Evolutionary conservation across 1,139 yeast species (phyloP).

Genomic region (Taiozyma sp.): DNA sequence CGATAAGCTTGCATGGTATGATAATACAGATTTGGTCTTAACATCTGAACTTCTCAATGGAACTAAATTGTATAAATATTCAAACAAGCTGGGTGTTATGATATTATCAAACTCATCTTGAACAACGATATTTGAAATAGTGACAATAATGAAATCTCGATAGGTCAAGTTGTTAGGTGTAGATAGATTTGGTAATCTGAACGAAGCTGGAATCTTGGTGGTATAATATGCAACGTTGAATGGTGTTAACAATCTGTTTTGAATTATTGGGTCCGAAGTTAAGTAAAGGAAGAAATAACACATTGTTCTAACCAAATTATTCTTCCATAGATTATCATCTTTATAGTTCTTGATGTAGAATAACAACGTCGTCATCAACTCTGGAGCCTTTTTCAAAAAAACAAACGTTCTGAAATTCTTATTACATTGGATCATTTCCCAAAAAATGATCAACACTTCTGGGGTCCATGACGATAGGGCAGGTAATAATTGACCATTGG

Average conservation of each 20-base stretch:
- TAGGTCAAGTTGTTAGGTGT: slow-evolving; percentile 35
- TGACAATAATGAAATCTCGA: slow-evolving; percentile 58
- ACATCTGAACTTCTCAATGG: slow-evolving; percentile 35
- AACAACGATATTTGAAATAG: slow-evolving; percentile 39
- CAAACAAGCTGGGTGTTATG: slow-evolving; percentile 45
- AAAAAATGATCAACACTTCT: slow-evolving; percentile 57
- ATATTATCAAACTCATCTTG: slow-evolving; percentile 31
- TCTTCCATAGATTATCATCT: slow-evolving; percentile 33
- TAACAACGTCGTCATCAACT: slow-evolving; percentile 48
- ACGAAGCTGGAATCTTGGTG: slow-evolving; percentile 44
- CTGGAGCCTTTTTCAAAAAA: slow-evolving; percentile 45
- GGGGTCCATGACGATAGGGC: slow-evolving; percentile 46
- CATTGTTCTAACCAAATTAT: slow-evolving; percentile 51
- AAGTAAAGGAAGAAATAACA: slow-evolving; percentile 58
- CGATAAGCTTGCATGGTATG: slow-evolving; percentile 56
- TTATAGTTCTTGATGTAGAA: slow-evolving; percentile 54
- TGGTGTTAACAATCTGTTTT: slow-evolving; percentile 39
- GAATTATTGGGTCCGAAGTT: slow-evolving; percentile 44
- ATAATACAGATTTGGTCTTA: slow-evolving; percentile 32
- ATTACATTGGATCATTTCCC: slow-evolving; percentile 81
- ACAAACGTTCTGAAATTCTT: slow-evolving; percentile 44
- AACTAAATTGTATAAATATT: slow-evolving; percentile 55
- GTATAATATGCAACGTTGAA: slow-evolving; percentile 36
- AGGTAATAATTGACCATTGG: slow-evolving; percentile 16
- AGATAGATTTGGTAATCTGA: slow-evolving; percentile 27